A percentile compares a stretch with the other conserved stretches of the same genome.
These are phyloP conservation scores for Aspergillus sp. DNA, from an alignment of 2,329 filamentous ascomycete genomes.

Conservation along the genomic window DNA sequence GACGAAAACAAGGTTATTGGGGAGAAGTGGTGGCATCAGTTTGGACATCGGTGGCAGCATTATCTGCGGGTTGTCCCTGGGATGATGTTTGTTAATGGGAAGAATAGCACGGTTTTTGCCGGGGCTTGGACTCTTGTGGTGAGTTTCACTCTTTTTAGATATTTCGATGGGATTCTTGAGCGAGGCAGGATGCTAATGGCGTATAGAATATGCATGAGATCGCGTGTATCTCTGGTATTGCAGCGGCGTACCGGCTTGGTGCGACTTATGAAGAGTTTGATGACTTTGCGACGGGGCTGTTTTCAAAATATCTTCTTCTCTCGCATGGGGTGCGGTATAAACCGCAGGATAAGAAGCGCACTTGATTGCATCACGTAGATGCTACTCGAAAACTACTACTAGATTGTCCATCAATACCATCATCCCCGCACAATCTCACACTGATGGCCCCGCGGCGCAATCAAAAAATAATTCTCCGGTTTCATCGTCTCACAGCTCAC, in stretches of 20 bases:
- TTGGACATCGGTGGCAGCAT: constrained; percentile 65
- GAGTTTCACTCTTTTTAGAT: constrained; percentile 26
- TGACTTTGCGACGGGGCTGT: constrained; percentile 38
- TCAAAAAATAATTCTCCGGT: constrained; percentile 49
- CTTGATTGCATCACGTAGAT: background rate
- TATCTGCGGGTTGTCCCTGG: constrained; percentile 68
- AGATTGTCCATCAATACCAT: background rate
- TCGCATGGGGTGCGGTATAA: constrained; percentile 37
- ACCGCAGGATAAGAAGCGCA: background rate
- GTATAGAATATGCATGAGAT: constrained; percentile 63
- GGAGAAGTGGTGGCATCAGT: constrained; percentile 66
- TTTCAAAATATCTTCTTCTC: constrained; percentile 39
- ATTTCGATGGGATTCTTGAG: background rate
- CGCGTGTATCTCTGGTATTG: constrained; percentile 71
- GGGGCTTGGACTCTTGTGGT: constrained; percentile 72
- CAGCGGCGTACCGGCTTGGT: constrained; percentile 70
- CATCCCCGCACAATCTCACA: constrained; percentile 37
- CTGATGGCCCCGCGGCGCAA: constrained; percentile 44
- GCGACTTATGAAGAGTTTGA: constrained; percentile 59
- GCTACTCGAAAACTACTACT: background rate
- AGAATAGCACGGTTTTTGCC: constrained; percentile 65
- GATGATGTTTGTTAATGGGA: constrained; percentile 73
- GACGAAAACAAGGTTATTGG: constrained; percentile 61
- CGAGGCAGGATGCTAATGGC: background rate
- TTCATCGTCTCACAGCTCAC: constrained; percentile 40